Base-by-base conservation (phyloP, 1,284 basidiomycete genomes). In the Ceratobasidium sp. region DNA sequence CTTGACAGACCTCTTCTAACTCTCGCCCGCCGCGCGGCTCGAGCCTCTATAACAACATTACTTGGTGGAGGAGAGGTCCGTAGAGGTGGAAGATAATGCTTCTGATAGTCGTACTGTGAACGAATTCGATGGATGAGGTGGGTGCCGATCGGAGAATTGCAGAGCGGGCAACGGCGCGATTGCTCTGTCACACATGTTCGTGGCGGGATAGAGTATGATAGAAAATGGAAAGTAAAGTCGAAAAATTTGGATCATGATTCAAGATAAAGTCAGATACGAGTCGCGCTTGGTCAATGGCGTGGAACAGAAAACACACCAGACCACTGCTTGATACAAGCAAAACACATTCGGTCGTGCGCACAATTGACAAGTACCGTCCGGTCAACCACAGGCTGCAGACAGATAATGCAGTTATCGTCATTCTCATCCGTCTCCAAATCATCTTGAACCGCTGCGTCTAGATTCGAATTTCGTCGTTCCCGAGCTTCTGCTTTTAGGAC, bases 321-420 rank as follows among this genome's bases (percentile, higher is more conserved):
- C 95, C 95, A 96, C 0, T 95, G 85, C 59, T 92, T 85, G 19
- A 96, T 87, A 82, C 95, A 97, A 77, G 93, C 92, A 80, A 96
- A 96, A 81, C 95, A 97, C 82, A 96, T 96, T 81, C 93, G 91
- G 61, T 85, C 83, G 84, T 97, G 95, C 0, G 92, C 92, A 82
- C 95, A 97, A 5, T 86, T 87, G 1, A 93, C 92, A 25, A 95
- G 86, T 57, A 95, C 88, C 0, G 95, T 92, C 57, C 92, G 86
- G 84, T 96, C 94, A n/a, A 87, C 85, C 64, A 95, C 84, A 4
- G 85, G 80, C 81, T 96, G 93, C 43, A 97, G 84, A 80, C 95
- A 97, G 65, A 97, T 96, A 61, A 88, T 85, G 77, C 89, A 90
- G 43, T 87, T 84, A 3, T 89, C 88, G 29, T 82, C 82, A 22